Percentiles rank a stretch among this genome's conserved stretches.
phyloP scores from a whole-genome alignment of 176 grass and related monocot genomes.

The Neostapfia colusana region DNA sequence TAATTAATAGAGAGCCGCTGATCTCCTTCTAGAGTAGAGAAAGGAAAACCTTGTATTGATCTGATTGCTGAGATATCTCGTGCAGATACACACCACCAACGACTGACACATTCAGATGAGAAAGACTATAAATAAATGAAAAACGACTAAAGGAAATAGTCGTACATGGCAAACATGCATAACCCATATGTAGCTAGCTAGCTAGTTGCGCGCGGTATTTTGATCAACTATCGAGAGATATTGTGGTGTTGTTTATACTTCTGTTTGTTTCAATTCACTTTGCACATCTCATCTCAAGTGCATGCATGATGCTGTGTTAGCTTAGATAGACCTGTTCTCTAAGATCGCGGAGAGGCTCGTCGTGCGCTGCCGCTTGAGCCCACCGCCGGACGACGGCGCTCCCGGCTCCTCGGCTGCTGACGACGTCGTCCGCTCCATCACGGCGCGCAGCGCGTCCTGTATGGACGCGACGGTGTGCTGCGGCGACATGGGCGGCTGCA shows the following conservation, averaged over 20 bases:
- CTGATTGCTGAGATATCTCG: slow-evolving; percentile 38
- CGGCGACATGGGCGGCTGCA: slow-evolving; percentile 44
- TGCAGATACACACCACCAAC: slow-evolving; percentile 27
- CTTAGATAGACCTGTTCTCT: slow-evolving; percentile 87
- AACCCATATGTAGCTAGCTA: slow-evolving; percentile 16
- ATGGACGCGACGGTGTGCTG: slow-evolving; percentile 73
- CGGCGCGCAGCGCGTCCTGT: slow-evolving; percentile 76
- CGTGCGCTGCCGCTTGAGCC: slow-evolving; percentile 93
- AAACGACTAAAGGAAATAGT: slow-evolving; percentile 21
- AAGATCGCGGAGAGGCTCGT: slow-evolving; percentile 67
- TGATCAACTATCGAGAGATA: slow-evolving; percentile 44
- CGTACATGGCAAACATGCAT: slow-evolving; percentile 33
- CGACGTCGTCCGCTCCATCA: slow-evolving; percentile 73
- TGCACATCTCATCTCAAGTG: slow-evolving; percentile 43
- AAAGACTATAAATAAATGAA: slow-evolving; percentile 33
- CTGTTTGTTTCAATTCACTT: slow-evolving; percentile 34
- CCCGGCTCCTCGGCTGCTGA: slow-evolving; percentile 53
- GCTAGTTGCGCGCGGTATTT: slow-evolving; percentile 36
- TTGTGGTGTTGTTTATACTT: slow-evolving; percentile 45
- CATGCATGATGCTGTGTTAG: slow-evolving; percentile 22
- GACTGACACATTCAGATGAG: slow-evolving; percentile 31
- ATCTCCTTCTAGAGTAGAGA: slow-evolving; percentile 2
- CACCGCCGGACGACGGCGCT: slow-evolving; percentile 27
- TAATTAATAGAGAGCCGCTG: not conserved
- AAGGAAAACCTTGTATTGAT: slow-evolving; percentile 43